Base-by-base conservation (phyloP, 331 rosid species). In the Dryas integrifolia region DNA sequence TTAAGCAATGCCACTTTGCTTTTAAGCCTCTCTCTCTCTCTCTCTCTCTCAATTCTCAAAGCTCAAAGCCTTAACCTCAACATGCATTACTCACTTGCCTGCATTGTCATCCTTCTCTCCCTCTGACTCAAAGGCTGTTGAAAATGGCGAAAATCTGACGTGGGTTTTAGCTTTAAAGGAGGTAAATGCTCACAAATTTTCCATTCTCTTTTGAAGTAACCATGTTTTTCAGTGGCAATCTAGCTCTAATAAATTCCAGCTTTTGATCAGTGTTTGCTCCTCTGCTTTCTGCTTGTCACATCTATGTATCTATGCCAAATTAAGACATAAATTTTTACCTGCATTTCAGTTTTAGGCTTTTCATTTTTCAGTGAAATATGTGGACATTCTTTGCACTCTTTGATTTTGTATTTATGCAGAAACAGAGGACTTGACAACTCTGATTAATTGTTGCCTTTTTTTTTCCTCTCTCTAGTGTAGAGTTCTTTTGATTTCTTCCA, bases 121-220 rank as follows among this genome's bases (percentile, higher is more conserved):
- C 60, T 64, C 69, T 18, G 39, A 9, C 69, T 47, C 46, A 15
- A 9, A 40, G 18, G 56, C 55, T 52, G 43, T 70, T 80, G 72
- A 53, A 63, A 51, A 76, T 65, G 78, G 67, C 58, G 43, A 14
- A 35, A 38, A 40, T 66, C 62, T 76, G 51, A 67, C 6, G 10
- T 26, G 2, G 55, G 52, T 40, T 62, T 65, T 26, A 15, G 56
- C 40, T 39, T 51, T 12, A 18, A 43, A 76, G 39, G 7, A 69
- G 76, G 83, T 74, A 69, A 61, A 45, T 44, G 38, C 13, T 39
- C 18, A 44, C 39, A 41, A 11, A 60, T 1, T 6, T 16, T 40
- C 9, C 40, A 10, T 3, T 50, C 48, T 68, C 21, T 68, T 24
- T 45, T 2, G 3, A 11, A n/a, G 70, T 6, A 9, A 46, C 9